Conservation (phyloP, 2,329 filamentous ascomycete species). For the Epichloe bromicola region DNA sequence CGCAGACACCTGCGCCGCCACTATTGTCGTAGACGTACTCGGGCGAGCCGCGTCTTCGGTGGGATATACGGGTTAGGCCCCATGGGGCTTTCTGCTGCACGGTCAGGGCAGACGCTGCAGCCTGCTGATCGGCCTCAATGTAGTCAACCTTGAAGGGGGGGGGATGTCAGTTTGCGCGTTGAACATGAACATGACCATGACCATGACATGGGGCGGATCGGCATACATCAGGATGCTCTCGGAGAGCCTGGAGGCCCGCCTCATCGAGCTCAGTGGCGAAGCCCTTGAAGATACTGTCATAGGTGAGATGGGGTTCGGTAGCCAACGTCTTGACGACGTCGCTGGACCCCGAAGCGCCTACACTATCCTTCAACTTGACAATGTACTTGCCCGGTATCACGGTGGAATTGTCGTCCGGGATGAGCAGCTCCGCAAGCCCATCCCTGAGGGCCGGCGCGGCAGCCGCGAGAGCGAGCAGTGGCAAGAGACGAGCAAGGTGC, state of each 20-base stretch:
- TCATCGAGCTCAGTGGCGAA: constrained; percentile 13
- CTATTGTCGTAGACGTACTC: constrained; percentile 21
- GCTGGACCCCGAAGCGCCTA: constrained; percentile 5
- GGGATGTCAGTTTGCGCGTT: background rate
- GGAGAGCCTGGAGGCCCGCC: constrained; percentile 7
- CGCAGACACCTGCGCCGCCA: constrained; percentile 22
- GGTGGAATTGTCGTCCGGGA: constrained; percentile 1
- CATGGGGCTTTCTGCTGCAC: constrained; percentile 23
- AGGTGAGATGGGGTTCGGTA: constrained; percentile 12
- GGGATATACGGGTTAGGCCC: constrained; percentile 23
- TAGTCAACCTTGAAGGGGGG: constrained; percentile 16
- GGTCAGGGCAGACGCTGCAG: constrained; percentile 6
- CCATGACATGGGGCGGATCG: background rate
- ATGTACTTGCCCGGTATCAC: constrained; percentile 17
- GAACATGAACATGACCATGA: too few relatives aligned
- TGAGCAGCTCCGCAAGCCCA: constrained; percentile 11
- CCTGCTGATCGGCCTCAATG: constrained; percentile 23
- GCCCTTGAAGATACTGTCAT: constrained; percentile 12
- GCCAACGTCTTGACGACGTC: constrained; percentile 8
- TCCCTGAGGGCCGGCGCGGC: constrained; percentile 8
- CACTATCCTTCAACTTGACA: constrained; percentile 14
- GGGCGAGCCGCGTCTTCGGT: constrained; percentile 9
- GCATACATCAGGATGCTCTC: constrained; percentile 13
- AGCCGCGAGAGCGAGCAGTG: constrained; percentile 8
- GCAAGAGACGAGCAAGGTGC: constrained; percentile 8